Evolutionary conservation across 768 basidiomycete genomes (phyloP), one percentile per base, ranked within the genome.

Genomic region (Pisolithus albus): DNA sequence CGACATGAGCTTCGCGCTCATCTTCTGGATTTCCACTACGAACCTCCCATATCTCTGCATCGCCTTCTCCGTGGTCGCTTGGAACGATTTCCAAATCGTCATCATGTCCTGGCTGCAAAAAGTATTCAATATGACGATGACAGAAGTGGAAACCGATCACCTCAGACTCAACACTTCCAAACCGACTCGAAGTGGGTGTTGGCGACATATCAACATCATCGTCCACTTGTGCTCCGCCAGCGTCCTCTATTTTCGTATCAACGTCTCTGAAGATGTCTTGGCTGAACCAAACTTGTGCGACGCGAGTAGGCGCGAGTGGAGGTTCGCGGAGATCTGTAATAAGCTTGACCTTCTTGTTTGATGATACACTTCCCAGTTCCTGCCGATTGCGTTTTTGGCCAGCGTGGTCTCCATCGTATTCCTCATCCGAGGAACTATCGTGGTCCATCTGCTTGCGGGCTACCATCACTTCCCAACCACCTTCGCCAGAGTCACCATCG

Each of bases 251-350:
- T 30, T 59, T 60, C 13, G 72, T 68, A 39, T 74, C 72, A 9
- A 75, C 62, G 5, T 64, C 77, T 46, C 82, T 77, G 75, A 99
- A 99, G 41, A 96, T 69, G 47, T 88, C 86, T 68, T 96, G 95
- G 57, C 88, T 85, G 70, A 97, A 99, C 96, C 96, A 99, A n/a
- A 97, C 65, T 59, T 86, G 79, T 2, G 92, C 80, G 42, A 83
- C 76, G 43, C 77, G 77, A 58, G 77, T 82, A 11, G 63, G 61
- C 13, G 70, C 62, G 1, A 63, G 59, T 18, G 65, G 55, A 16
- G 59, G 50, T 53, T 68, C 63, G 19, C 73, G 72, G 32, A 81
- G 71, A 30, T 75, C 72, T 2, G 76, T 74, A 36, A 81, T 63
- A 13, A 87, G 69, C 39, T 78, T 76, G 18, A 69, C 65, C 47